These are phyloP conservation scores for Lichtheimia ramosa DNA, from an alignment of 371 early-diverging fungal species.

Conservation along the genomic window DNA sequence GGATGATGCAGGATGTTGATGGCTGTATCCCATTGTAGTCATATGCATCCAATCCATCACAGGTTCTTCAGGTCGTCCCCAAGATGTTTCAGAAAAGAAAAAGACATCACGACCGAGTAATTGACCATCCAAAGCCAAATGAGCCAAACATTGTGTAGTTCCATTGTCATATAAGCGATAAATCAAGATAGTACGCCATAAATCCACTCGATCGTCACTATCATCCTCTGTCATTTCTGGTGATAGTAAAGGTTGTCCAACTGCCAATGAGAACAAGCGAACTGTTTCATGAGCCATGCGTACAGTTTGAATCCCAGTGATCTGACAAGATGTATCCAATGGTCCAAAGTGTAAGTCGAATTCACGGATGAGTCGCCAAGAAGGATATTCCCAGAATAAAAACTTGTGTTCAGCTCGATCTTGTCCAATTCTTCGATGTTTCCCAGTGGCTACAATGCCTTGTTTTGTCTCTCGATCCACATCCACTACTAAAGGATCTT, in stretches of 20 bases:
- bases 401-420: slow-evolving; percentile 32
- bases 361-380: slow-evolving; percentile 30
- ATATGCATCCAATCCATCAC: slow-evolving; percentile 1
- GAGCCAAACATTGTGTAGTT: slow-evolving; percentile 27
- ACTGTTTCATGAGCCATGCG: slow-evolving; percentile 15
- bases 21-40: slow-evolving; percentile 5
- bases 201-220: slow-evolving; percentile 27
- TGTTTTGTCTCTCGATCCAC: slow-evolving; percentile 28
- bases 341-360: slow-evolving; percentile 26
- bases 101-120: slow-evolving; percentile 36
- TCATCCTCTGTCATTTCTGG: slow-evolving; percentile 14
- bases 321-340: slow-evolving; percentile 29
- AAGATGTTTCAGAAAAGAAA: slow-evolving; percentile 34
- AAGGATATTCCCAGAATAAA: slow-evolving; percentile 38
- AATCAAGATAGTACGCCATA: slow-evolving; percentile 33
- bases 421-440: slow-evolving; percentile 17
- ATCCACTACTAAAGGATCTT: slow-evolving; percentile 38
- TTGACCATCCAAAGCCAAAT: slow-evolving; percentile 18
- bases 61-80: slow-evolving; percentile 21
- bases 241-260: slow-evolving; percentile 18
- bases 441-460: slow-evolving; percentile 36
- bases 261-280: slow-evolving; percentile 29
- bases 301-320: slow-evolving; percentile 37
- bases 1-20: slow-evolving; percentile 25
- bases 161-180: slow-evolving; percentile 36